A percentile compares a stretch with the other conserved stretches of the same genome.
phyloP scores from a whole-genome alignment of 257 asterid species.

The Orobanche coerulescens region DNA sequence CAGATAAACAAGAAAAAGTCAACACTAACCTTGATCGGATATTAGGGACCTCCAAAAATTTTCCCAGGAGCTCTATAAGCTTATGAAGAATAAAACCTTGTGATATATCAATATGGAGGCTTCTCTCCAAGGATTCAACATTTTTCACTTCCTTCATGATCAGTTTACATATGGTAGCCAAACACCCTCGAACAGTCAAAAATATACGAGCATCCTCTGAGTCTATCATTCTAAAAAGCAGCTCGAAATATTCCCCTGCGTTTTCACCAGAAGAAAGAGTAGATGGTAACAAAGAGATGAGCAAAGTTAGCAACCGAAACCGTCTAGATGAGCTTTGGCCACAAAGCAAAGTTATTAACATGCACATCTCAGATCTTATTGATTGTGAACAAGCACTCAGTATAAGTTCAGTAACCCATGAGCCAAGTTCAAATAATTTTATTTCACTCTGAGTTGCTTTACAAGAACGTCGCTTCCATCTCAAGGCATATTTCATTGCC shows the following conservation, averaged over 20 bases:
- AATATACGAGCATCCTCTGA: constrained; percentile 92
- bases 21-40: constrained; percentile 75
- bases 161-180: constrained; percentile 72
- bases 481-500: constrained; percentile 85
- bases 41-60: constrained; percentile 90
- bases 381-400: constrained; percentile 98
- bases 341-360: constrained; percentile 83
- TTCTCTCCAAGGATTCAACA: constrained; percentile 90
- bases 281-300: constrained; percentile 84
- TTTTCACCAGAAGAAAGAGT: constrained; percentile 95
- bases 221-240: constrained; percentile 90
- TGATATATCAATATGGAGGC: constrained; percentile 93
- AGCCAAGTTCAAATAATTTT: constrained; percentile 85
- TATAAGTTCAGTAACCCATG: constrained; percentile 98
- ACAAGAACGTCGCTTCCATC: constrained; percentile 84
- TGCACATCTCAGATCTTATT: constrained; percentile 96
- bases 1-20: too few species aligned
- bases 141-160: constrained; percentile 72
- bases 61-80: constrained; percentile 96
- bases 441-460: constrained; percentile 60
- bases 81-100: constrained; percentile 98
- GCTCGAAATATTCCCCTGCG: constrained; percentile 91
- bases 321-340: constrained; percentile 84
- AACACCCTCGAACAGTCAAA: constrained; percentile 82
- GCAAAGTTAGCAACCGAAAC: constrained; percentile 78